phyloP scores from a whole-genome alignment of 225 moss, liverwort and hornwort genomes.

The Ulota crispa region DNA sequence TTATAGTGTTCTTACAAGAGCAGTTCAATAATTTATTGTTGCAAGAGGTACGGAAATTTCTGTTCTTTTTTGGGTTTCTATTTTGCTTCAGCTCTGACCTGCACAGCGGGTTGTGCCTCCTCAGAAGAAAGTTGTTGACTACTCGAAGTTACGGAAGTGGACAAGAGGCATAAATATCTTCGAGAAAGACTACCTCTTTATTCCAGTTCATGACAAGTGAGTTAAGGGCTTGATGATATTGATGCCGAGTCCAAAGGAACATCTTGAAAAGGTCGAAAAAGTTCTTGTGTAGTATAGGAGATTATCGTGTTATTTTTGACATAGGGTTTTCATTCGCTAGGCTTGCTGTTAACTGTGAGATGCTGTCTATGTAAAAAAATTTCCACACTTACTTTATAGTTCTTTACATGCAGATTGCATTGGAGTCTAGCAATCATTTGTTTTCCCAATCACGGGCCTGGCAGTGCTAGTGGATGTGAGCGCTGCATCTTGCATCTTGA shows the following conservation, averaged over 20 bases:
- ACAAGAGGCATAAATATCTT: slow-evolving; percentile 83
- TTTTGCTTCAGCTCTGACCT: slow-evolving; percentile 12
- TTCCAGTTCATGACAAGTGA: slow-evolving; percentile 93
- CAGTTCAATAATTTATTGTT: neutral
- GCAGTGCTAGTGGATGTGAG: slow-evolving; percentile 38
- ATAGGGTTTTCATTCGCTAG: neutral
- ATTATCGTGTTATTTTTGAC: neutral
- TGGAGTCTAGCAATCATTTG: slow-evolving; percentile 95
- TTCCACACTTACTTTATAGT: neutral
- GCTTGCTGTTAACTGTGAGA: slow-evolving; percentile 3
- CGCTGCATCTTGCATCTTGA: slow-evolving; percentile 87
- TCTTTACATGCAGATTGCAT: slow-evolving; percentile 56
- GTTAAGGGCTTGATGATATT: slow-evolving; percentile 3
- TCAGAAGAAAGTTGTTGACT: slow-evolving; percentile 42
- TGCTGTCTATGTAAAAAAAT: neutral
- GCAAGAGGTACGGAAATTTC: neutral
- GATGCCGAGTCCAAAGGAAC: neutral
- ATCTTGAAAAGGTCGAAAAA: neutral
- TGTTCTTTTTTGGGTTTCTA: slow-evolving; percentile 6
- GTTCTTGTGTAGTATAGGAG: neutral
- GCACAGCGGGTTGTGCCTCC: slow-evolving; percentile 13
- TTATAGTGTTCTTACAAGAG: neutral
- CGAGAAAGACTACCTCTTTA: slow-evolving; percentile 85
- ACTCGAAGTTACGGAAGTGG: slow-evolving; percentile 81
- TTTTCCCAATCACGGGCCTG: slow-evolving; percentile 55